Evolutionary conservation across 2,329 filamentous ascomycete genomes (phyloP), one percentile per base, ranked within the genome.

Genomic region (Fonsecaea erecta): DNA sequence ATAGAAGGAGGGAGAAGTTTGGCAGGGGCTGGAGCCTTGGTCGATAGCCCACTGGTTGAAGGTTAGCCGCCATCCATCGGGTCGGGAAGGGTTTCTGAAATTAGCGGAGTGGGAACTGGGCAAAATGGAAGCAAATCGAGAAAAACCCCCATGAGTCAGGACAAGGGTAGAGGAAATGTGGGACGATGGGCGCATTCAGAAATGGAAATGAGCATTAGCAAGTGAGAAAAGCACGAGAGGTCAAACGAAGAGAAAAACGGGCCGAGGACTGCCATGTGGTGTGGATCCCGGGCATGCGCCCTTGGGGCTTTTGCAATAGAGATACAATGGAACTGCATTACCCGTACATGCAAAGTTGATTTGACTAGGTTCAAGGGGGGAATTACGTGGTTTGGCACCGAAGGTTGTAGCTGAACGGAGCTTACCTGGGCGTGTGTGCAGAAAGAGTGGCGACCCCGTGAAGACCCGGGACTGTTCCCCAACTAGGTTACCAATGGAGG

Each of bases 31-130:
- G 30, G 28, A 14, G 18, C 37, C 18, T 40, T n/a, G 32, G 21
- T 30, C 48, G n/a, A 53, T 30, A 53, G 16, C 51, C 26, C 8
- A n/a, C 26, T 53, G 26, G 26, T 30, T 30, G n/a, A 30, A 53
- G 30, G 51, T 53, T 53, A 53, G 51, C 51, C 51, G 51, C 51
- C 51, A 53, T 53, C 51, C 51, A 53, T 53, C 51, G 51, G 51
- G 51, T 53, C 51, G 43, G 43, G 43, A 48, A 48, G 43, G 43
- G 43, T 48, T 48, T 48, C 43, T 48, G 43, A 48, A 48, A 48
- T 48, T 48, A 48, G 43, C 14, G 43, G 43, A 48, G 43, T 24
- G 18, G 37, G 18, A 24, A 24, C 18, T 24, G 43, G 43, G 43
- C 43, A 48, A 18, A 18, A 24, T 48, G 43, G 43, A 48, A 48